Evolutionary conservation across 805 yeast species (phyloP), one percentile per base, ranked within the genome.

Genomic region (Priceomyces carsonii): DNA sequence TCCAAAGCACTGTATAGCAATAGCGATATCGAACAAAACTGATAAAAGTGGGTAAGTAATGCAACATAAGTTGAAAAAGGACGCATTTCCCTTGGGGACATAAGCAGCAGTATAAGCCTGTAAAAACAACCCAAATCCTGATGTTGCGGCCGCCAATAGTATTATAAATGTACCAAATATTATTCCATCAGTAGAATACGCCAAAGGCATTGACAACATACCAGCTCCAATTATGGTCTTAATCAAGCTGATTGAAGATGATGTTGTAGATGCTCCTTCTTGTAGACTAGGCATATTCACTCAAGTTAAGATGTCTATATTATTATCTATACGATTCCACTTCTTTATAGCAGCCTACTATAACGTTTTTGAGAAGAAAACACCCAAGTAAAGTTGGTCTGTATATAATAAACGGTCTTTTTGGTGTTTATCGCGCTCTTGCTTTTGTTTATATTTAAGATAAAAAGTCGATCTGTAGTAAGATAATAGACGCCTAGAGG

Each of bases 181-280:
- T 2, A 83, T 51, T 5, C 90, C 88, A 53, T 84, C 87, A 18
- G 82, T 72, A 36, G 72, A 69, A 59, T 82, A 79, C 1, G 88
- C 85, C 42, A 69, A 79, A 0, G 93, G 90, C 63, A 85, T 76
- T 9, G 90, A 87, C 16, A 85, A 68, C 26, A 84, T 66, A 1
- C 95, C 95, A 0, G 93, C 88, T 5, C 95, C 95, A 8, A 85
- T 72, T 36, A 85, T 82, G 17, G 93, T 85, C 61, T 85, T 85
- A 36, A 82, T 73, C 24, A 86, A 66, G 57, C 81, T 83, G 35
- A 84, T 66, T 12, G 77, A 63, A 2, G 91, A 82, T 1, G 90
- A 82, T 1, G 52, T 41, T 17, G 71, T 61, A 8, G 82, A 68
- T 3, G 86, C 85, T 9, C 59, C 62, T 3, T 36, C 39, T 9